phyloP scores from a whole-genome alignment of 2,329 filamentous ascomycete species.

The Aspergillus puulaauensis region DNA sequence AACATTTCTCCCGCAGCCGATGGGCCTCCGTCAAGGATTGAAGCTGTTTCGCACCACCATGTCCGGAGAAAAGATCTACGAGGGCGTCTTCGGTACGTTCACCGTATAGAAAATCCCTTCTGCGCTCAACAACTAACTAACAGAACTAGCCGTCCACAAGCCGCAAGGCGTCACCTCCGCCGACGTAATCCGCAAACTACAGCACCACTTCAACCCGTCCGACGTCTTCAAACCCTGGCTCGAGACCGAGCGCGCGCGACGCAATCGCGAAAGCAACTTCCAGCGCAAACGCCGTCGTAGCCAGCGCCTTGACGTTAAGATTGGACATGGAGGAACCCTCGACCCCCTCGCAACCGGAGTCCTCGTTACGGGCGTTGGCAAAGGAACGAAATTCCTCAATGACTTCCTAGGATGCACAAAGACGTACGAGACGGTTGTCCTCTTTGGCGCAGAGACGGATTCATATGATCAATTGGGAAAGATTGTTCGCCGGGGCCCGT shows the following conservation, averaged over 20 bases:
- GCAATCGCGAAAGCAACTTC: slow-evolving; percentile 56
- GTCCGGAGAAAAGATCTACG: slow-evolving; percentile 52
- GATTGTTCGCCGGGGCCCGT: slow-evolving; percentile 70
- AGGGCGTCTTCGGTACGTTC: slow-evolving; percentile 47
- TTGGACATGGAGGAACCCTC: slow-evolving; percentile 93
- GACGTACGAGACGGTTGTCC: slow-evolving; percentile 81
- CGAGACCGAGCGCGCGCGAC: slow-evolving; percentile 58
- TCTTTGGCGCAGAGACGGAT: slow-evolving; percentile 92
- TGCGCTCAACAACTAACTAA: not conserved
- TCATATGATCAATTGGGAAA: slow-evolving; percentile 87
- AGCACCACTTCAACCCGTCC: slow-evolving; percentile 80
- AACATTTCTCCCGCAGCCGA: slow-evolving; percentile 20
- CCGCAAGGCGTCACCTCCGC: slow-evolving; percentile 83
- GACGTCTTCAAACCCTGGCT: slow-evolving; percentile 76
- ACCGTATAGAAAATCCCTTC: not conserved
- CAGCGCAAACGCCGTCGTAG: slow-evolving; percentile 63
- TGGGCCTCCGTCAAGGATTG: slow-evolving; percentile 30
- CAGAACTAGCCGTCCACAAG: slow-evolving; percentile 78
- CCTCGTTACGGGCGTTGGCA: slow-evolving; percentile 82
- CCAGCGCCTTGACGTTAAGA: slow-evolving; percentile 73
- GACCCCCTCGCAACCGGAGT: slow-evolving; percentile 94
- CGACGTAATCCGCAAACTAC: slow-evolving; percentile 84
- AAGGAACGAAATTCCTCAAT: slow-evolving; percentile 78
- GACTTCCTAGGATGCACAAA: slow-evolving; percentile 87
- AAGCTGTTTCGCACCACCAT: slow-evolving; percentile 36